Percentiles rank a stretch among this genome's conserved stretches.
Conservation (phyloP, 1,284 basidiomycete genomes). For the Tausonia pullulans region DNA sequence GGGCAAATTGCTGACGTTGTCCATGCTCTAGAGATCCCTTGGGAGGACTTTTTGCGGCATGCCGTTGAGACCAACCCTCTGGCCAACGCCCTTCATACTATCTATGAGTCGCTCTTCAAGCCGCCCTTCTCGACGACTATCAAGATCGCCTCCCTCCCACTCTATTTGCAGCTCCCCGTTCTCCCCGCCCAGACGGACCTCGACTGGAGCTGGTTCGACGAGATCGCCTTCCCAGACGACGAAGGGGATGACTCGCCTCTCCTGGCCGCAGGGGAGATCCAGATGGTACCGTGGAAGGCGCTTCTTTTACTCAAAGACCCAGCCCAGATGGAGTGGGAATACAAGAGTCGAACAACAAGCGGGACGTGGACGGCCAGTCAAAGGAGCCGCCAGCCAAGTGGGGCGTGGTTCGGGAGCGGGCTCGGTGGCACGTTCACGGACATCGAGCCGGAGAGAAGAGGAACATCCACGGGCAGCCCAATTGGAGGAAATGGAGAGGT, state of each 20-base stretch:
- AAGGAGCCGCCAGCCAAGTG: not conserved
- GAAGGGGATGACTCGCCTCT: not conserved
- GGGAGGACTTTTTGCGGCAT: not conserved
- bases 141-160: conserved; percentile 10
- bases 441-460: too few species aligned
- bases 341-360: not conserved
- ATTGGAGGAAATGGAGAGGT: not conserved
- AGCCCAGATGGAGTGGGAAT: not conserved
- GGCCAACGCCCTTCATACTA: not conserved
- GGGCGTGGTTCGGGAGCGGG: not conserved
- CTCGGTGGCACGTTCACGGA: too few species aligned
- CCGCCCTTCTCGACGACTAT: conserved; percentile 14
- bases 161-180: conserved; percentile 13
- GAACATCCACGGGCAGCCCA: not conserved
- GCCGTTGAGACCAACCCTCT: conserved; percentile 4
- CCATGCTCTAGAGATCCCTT: not conserved
- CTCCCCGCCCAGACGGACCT: conserved; percentile 4
- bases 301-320: conserved; percentile 5
- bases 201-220: conserved; percentile 5
- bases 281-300: conserved; percentile 10
- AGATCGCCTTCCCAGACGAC: not conserved
- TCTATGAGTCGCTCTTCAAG: conserved; percentile 1
- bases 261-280: not conserved
- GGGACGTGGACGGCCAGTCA: not conserved
- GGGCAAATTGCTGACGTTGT: not conserved